Evolutionary conservation across 257 asterid genomes (phyloP), one percentile per base, ranked within the genome.

Genomic region (Jacaranda copaia): DNA sequence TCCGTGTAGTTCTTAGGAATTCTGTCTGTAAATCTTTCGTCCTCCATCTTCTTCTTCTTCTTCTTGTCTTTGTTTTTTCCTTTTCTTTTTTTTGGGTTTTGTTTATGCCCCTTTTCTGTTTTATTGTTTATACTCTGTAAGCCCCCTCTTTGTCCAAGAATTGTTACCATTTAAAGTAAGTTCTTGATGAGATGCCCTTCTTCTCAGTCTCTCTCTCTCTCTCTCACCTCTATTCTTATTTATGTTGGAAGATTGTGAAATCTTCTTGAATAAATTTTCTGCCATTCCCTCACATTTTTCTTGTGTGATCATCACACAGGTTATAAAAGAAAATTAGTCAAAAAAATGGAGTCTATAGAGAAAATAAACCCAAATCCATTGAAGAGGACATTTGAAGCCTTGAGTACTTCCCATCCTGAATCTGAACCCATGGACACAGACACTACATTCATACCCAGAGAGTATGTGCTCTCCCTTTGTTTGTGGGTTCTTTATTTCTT

Each of bases 361-460:
- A 59, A 60, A 58, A 76, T 63, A 65, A 70, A 18, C 78, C 25
- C 70, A 77, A 83, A 72, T 84, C 88, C 93, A 62, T 77, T 84
- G 53, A 86, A 84, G 81, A 77, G 87, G 81, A 76, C 82, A 79
- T 81, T 52, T 56, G 89, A 82, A 5, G 70, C 43, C 58, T 66
- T 84, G 80, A 57, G 56, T 49, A 74, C 85, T 73, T 32, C 84
- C 3, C 72, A 20, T 63, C 66, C 80, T 18, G 76, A 77, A 39
- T 56, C 65, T 53, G 85, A 80, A 35, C 79, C 80, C 48, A 88
- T 83, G 85, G 92, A 78, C 57, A 19, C 61, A 36, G 83, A 80
- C 16, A 10, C 59, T 52, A 55, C 79, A 72, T 81, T 87, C 73
- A 57, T 67, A 53, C 91, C 90, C 64, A 84, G 74, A 69, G 84